Evolutionary conservation across 768 basidiomycete species (phyloP), one percentile per base, ranked within the genome.

Genomic region (Russula dissimulans): DNA sequence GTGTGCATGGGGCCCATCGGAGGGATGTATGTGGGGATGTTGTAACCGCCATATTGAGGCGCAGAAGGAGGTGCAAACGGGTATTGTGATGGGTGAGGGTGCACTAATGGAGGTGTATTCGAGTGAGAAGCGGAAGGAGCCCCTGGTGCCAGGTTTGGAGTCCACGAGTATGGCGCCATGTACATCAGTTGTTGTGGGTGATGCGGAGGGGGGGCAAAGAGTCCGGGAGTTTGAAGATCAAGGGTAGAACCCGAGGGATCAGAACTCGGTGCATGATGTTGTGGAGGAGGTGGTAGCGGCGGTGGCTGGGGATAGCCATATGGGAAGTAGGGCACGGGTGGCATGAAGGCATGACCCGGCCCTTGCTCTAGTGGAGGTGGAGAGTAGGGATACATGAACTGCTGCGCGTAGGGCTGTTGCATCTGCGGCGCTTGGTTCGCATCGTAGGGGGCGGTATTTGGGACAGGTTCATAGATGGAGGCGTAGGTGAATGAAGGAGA

Each of bases 401-500:
- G 50, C 26, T 52, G 56, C 2, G 31, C 58, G 54, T 75, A 74
- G 2, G 71, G 65, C 32, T 60, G 70, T 61, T 69, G 75, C 64
- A 65, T 67, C 15, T 67, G 70, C 17, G 67, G 67, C 5, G 67
- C 67, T 18, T 64, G 65, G 36, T 57, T 44, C 39, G 63, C 69
- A 70, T 61, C 69, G 71, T 32, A 71, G 69, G 45, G 69, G 67
- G 22, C 67, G 54, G 54, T 72, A 74, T 67, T 71, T 58, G 14
- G 57, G 32, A 68, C 68, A 45, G 85, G 82, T 62, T 91, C 90
- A 66, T 91, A 89, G 42, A 90, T 72, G 1, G 82, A 79, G 17
- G 89, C 79, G 70, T 84, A 92, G 58, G 79, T 83, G 73, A 90
- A 87, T 32, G 87, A 82, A 3, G 89, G 87, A 9, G 89, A 90